Base-by-base conservation (phyloP, 371 early-diverging fungal genomes). In the Mucor irregularis region DNA sequence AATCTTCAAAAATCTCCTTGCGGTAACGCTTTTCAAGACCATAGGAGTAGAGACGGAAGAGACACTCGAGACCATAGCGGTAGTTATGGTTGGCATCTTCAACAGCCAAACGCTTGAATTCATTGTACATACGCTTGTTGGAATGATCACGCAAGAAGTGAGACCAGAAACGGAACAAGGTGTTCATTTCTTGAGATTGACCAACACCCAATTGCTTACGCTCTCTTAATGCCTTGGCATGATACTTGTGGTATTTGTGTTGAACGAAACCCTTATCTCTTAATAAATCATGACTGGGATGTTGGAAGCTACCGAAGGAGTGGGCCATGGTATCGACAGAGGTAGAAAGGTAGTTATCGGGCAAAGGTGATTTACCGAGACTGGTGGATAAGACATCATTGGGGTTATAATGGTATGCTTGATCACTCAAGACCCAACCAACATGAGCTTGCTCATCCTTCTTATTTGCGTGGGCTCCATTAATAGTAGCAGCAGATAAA, bases 141-240 rank as follows among this genome's bases (percentile, higher is more conserved):
- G 88, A 94, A 66, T 92, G 90, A 71, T 95, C 95, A 67, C 96
- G 92, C 69, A 97, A 78, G 67, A 96, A 97, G 76, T 97, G 96
- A 33, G 91, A 92, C 97, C 97, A 97, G 90, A 97, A 97, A n/a
- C 96, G 89, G 85, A 90, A 97, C 49, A 97, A 76, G 4, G 96
- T 96, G 81, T 97, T 97, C 97, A 97, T 97, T 69, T 96, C 97
- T 56, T 92, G 94, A n/a, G 92, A 91, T 33, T 87, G 89, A 16
- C 97, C 96, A 4, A 83, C 78, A 11, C 97, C 97, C 26, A 89
- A 80, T 51, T 85, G 85, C 70, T 92, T 93, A 64, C 97, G 95
- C 66, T 97, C 97, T 45, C 86, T 87, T 38, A 95, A 72, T 9
- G 97, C 97, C 76, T 92, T 90, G 63, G 88, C 89, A 61, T 93